phyloP scores from a whole-genome alignment of 371 early-diverging fungal species.

The Syncephalastrum racemosum region DNA sequence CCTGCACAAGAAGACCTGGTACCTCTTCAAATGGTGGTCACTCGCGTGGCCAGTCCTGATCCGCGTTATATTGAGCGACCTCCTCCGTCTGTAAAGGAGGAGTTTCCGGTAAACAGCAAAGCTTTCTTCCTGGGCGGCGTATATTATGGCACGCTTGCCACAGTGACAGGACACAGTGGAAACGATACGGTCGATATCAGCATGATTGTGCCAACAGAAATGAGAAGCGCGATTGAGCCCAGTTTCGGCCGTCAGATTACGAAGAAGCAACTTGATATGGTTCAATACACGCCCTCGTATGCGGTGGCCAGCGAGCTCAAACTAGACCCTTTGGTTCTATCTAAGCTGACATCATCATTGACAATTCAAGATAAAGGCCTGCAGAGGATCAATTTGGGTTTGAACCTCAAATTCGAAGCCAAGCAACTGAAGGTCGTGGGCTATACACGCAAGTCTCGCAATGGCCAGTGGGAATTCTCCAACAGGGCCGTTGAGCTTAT shows the following conservation, averaged over 20 bases:
- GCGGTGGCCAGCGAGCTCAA: slow-evolving; percentile 63
- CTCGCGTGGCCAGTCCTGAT: slow-evolving; percentile 63
- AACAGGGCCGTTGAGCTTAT: slow-evolving; percentile 74
- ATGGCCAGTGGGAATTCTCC: slow-evolving; percentile 85
- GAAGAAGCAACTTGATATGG: slow-evolving; percentile 29
- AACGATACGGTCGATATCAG: slow-evolving; percentile 50
- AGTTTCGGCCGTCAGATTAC: slow-evolving; percentile 59
- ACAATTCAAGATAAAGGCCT: slow-evolving; percentile 58
- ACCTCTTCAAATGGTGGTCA: slow-evolving; percentile 72
- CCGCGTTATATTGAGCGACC: slow-evolving; percentile 66
- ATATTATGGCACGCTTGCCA: slow-evolving; percentile 74
- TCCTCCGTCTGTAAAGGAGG: slow-evolving; percentile 54
- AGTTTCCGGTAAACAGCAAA: slow-evolving; percentile 66
- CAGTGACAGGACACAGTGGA: slow-evolving; percentile 64
- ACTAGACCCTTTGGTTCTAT: slow-evolving; percentile 64
- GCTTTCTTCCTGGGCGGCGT: slow-evolving; percentile 71
- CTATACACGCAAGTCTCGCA: slow-evolving; percentile 72
- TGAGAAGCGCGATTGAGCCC: slow-evolving; percentile 43
- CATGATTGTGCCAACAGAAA: slow-evolving; percentile 37
- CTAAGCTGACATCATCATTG: slow-evolving; percentile 83
- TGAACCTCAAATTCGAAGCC: slow-evolving; percentile 89
- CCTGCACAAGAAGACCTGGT: slow-evolving; percentile 61
- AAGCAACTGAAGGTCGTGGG: slow-evolving; percentile 85
- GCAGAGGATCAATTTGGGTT: slow-evolving; percentile 74
- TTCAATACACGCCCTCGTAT: slow-evolving; percentile 66